phyloP scores from a whole-genome alignment of 139 green algal genomes.

The Closterium sp. region DNA sequence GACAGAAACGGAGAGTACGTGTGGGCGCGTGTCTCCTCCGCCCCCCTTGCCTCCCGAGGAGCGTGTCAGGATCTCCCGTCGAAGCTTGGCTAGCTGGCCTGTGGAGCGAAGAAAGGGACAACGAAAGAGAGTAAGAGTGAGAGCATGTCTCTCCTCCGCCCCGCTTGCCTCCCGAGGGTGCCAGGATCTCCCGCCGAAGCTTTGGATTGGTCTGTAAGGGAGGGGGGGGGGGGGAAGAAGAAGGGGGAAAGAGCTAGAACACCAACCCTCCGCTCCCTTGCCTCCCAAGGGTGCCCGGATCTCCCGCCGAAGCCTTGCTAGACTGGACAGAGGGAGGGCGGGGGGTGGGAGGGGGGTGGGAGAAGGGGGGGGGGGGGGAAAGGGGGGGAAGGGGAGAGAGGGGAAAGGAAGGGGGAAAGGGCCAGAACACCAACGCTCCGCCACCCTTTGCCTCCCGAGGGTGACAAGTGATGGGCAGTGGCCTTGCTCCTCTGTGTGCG shows the following conservation, averaged over 20 bases:
- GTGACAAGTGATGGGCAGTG: too few species aligned
- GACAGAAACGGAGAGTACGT: neutral
- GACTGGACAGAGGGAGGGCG: too few species aligned
- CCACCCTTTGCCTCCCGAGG: too few species aligned
- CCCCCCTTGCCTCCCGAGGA: slow-evolving; percentile 66
- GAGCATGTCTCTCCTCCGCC: too few species aligned
- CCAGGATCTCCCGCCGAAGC: slow-evolving; percentile 88
- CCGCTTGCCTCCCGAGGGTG: slow-evolving; percentile 68
- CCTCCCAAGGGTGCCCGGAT: slow-evolving; percentile 77
- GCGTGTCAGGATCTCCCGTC: slow-evolving; percentile 90
- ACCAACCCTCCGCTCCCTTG: slow-evolving; percentile 67
- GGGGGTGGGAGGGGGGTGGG: too few species aligned
- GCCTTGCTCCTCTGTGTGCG: neutral
- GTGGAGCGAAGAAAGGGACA: neutral
- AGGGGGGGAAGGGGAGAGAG: neutral
- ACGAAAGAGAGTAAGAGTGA: neutral
- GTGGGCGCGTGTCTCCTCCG: too few species aligned
- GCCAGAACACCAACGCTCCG: too few species aligned
- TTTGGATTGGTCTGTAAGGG: slow-evolving; percentile 90
- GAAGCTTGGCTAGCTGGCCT: slow-evolving; percentile 96
- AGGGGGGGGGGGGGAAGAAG: too few species aligned
- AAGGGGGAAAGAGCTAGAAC: too few species aligned
- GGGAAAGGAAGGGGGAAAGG: neutral
- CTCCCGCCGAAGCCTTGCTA: slow-evolving; percentile 94
- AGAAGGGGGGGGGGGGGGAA: neutral